Conservation (phyloP, 2,329 filamentous ascomycete species). For the Xylariaceae sp. region DNA sequence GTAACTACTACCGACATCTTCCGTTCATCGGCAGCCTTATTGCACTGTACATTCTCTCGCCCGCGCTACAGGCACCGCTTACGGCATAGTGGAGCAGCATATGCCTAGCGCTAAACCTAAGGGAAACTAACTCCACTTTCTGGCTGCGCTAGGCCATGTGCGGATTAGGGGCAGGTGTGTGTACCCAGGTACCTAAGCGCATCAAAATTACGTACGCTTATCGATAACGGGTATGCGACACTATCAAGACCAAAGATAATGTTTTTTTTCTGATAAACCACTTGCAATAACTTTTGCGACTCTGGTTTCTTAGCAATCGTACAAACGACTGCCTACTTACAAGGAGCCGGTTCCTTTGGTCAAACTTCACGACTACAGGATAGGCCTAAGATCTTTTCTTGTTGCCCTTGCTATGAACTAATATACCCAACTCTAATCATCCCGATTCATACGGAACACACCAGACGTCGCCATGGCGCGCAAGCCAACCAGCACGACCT, state of each 20-base stretch:
- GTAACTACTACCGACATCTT: too few species aligned
- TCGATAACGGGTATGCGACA: slow-evolving; percentile 10
- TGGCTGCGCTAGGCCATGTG: too few species aligned
- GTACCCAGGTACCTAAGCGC: background rate
- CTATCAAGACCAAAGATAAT: slow-evolving; percentile 20
- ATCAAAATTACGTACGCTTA: background rate
- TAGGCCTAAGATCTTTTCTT: background rate
- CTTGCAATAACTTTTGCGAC: slow-evolving; percentile 2
- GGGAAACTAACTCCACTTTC: too few species aligned
- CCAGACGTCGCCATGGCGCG: slow-evolving; percentile 44
- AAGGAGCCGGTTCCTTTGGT: background rate
- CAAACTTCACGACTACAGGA: background rate
- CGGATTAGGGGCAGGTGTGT: too few species aligned
- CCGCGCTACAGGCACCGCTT: too few species aligned
- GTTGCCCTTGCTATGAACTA: background rate
- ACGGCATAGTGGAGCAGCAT: too few species aligned
- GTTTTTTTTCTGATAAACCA: slow-evolving; percentile 22
- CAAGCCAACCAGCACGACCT: slow-evolving; percentile 59
- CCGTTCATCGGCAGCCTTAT: too few species aligned
- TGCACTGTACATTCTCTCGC: too few species aligned
- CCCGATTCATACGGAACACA: background rate
- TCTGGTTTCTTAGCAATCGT: background rate
- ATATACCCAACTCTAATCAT: background rate
- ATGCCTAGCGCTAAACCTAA: too few species aligned
- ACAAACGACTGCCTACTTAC: background rate